These are phyloP conservation scores for Monilinia laxa DNA, from an alignment of 2,329 filamentous ascomycete genomes.

Conservation along the genomic window DNA sequence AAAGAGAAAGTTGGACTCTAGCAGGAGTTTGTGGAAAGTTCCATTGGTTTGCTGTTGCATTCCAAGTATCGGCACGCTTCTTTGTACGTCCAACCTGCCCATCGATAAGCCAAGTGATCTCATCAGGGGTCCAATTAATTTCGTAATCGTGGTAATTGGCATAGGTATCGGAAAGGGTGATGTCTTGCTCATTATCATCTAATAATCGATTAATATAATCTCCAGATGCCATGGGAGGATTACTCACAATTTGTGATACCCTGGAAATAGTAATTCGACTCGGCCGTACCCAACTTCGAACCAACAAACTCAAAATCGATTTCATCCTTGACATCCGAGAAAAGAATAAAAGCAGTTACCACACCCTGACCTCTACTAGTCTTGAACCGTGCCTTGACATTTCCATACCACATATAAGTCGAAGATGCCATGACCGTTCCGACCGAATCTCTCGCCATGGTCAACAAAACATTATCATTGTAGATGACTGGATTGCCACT, in stretches of 20 bases:
- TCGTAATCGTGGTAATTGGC: constrained; percentile 84
- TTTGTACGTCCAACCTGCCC: constrained; percentile 73
- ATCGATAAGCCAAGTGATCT: constrained; percentile 84
- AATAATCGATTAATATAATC: constrained; percentile 35
- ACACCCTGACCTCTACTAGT: constrained; percentile 83
- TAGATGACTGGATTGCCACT: constrained; percentile 72
- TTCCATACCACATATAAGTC: constrained; percentile 98
- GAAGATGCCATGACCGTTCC: constrained; percentile 81
- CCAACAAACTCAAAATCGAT: constrained; percentile 97
- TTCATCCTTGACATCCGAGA: constrained; percentile 95
- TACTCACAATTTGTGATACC: constrained; percentile 83
- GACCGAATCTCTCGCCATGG: constrained; percentile 81
- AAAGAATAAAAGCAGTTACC: constrained; percentile 93
- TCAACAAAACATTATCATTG: constrained; percentile 73
- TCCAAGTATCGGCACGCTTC: constrained; percentile 79
- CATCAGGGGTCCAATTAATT: constrained; percentile 87
- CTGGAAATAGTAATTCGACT: constrained; percentile 98
- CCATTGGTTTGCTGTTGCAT: constrained; percentile 77
- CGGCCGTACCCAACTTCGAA: constrained; percentile 69
- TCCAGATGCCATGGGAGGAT: too few species aligned
- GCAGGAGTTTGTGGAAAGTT: constrained; percentile 88
- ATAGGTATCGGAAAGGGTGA: constrained; percentile 69
- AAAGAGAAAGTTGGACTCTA: constrained; percentile 89
- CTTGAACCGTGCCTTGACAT: constrained; percentile 80
- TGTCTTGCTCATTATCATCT: constrained; percentile 77